Conservation (phyloP, 331 rosid genomes). For the Pyrus hybrid region DNA sequence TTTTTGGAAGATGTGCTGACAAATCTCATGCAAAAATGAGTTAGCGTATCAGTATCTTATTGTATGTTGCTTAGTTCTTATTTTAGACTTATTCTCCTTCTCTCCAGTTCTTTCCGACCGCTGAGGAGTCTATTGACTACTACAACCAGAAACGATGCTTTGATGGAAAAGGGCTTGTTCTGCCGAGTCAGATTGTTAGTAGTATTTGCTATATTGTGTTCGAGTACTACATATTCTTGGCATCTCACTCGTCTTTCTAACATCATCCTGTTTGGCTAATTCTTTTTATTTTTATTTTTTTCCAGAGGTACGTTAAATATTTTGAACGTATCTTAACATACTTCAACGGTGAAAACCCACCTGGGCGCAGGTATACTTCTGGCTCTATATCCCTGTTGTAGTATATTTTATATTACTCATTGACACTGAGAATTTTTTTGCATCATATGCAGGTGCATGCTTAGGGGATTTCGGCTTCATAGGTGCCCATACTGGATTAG, state of each 20-base stretch:
- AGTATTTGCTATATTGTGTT: conserved; percentile 9
- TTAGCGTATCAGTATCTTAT: not conserved
- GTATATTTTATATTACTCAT: not conserved
- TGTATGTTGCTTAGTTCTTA: not conserved
- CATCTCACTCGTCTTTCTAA: not conserved
- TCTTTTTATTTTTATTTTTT: not conserved
- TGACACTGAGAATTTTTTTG: conserved; percentile 5
- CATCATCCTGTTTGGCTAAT: conserved; percentile 4
- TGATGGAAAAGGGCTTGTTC: conserved; percentile 88
- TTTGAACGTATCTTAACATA: conserved; percentile 81
- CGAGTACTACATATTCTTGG: conserved; percentile 2
- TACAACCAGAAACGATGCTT: no score
- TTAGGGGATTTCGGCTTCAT: conserved; percentile 96
- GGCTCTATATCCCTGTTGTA: not conserved
- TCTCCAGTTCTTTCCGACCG: conserved; percentile 91
- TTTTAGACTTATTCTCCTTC: conserved; percentile 7
- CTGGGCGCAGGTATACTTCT: no score
- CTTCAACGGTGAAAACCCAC: conserved; percentile 85
- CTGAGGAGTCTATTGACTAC: conserved; percentile 97
- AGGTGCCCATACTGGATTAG: conserved; percentile 99
- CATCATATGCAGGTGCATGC: conserved; percentile 71
- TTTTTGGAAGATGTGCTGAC: conserved; percentile 8
- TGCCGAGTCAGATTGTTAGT: conserved; percentile 99
- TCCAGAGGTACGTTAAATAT: conserved; percentile 88
- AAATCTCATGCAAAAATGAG: not conserved